Evolutionary conservation across 805 yeast genomes (phyloP).

Genomic region (Saccharomyces paradoxus): DNA sequence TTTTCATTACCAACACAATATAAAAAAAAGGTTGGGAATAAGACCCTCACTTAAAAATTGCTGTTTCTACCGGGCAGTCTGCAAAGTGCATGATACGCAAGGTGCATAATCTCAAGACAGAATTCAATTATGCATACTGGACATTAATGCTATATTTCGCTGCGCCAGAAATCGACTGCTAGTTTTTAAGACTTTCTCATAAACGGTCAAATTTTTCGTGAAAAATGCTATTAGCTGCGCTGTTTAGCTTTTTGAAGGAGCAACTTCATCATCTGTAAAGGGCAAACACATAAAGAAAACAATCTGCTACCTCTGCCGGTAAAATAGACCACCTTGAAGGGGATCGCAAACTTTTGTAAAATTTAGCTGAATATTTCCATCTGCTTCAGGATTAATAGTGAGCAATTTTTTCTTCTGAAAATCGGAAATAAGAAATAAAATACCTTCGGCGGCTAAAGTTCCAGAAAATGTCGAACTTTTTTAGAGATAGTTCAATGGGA

Average conservation of each 20-base stretch:
- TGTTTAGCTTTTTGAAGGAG: neutral
- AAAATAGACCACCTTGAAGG: neutral
- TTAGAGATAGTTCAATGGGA: slow-evolving; percentile 24
- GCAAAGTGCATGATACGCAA: no score
- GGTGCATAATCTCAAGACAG: neutral
- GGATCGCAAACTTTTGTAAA: neutral
- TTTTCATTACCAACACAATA: no score
- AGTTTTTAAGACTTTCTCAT: neutral
- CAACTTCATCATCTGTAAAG: neutral
- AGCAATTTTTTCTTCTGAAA: neutral
- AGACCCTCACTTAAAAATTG: neutral
- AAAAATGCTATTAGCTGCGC: neutral
- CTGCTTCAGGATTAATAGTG: neutral
- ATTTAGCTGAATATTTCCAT: neutral
- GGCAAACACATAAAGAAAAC: neutral
- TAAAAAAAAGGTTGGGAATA: no score
- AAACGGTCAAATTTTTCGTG: neutral
- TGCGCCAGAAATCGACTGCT: neutral
- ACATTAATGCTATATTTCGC: neutral
- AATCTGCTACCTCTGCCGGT: neutral
- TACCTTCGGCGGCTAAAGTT: slow-evolving; percentile 18
- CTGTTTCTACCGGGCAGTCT: no score
- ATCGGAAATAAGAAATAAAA: neutral
- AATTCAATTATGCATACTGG: neutral
- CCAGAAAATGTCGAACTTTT: slow-evolving; percentile 26